Evolutionary conservation across 2,329 filamentous ascomycete genomes (phyloP), one percentile per base, ranked within the genome.

Genomic region (Cyclaneusma minus): DNA sequence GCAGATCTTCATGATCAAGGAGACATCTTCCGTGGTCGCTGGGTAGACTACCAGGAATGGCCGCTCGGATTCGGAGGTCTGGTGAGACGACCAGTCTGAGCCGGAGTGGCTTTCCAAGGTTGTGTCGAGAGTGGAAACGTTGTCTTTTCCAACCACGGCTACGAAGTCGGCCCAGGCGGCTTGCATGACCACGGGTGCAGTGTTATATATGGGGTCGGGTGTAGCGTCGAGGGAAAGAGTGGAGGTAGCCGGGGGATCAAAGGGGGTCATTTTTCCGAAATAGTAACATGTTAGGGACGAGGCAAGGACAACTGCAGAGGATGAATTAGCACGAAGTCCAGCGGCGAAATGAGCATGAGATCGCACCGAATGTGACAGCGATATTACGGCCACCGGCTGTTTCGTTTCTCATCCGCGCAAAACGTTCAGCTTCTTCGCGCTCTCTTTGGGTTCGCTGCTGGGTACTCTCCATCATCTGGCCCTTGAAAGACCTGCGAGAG

Each of bases 1-100:
- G 55, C 85, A 93, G 29, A 93, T 56, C 55, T 87, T 85, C 75
- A 92, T 87, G 32, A 94, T 69, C 35, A 64, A 59, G n/a, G 78
- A 77, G 6, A 92, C 83, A 40, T 94, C 76, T 36, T 85, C 76
- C 1, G 85, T 94, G 18, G 63, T 70, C 22, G 54, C 59, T 0
- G 84, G 85, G 45, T 74, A 87, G 21, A 92, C 64, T 27, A 94
- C 61, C 47, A 83, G 64, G 44, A 77, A 77, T 8, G 69, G 62
- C 22, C 58, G 54, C 31, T 70, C 56, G 3, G 55, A 45, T 9
- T 56, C 49, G 16, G 52, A 50, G 24, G 55, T 50, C 24, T 54
- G 55, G 48, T 76, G 67, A 16, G 67, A 63, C 22, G 69, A 75
- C 70, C 70, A 78, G 22, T 64, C 60, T 13, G 68, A 74, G 16